phyloP scores from a whole-genome alignment of 202 grass and related monocot genomes.

The Zizania palustris region DNA sequence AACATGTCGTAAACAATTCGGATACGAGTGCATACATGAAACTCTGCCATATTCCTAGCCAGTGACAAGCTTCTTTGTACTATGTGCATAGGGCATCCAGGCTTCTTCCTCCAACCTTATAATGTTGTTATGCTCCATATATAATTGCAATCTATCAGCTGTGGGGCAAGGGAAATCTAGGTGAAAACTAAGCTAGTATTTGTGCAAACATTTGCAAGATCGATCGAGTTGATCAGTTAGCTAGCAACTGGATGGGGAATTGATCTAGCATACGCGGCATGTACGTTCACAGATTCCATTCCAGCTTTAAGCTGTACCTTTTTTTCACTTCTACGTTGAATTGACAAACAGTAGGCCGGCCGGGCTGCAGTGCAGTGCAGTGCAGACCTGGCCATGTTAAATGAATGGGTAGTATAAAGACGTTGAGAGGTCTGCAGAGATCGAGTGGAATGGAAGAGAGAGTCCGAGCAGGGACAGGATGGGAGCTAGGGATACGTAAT shows the following conservation, averaged over 20 bases:
- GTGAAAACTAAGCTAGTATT: too few species aligned
- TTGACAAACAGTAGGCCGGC: slow-evolving; percentile 16
- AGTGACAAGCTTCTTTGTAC: too few species aligned
- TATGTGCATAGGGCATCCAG: too few species aligned
- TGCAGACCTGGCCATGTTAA: slow-evolving; percentile 38
- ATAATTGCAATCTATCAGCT: too few species aligned
- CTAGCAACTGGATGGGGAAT: background rate
- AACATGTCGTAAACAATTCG: too few species aligned
- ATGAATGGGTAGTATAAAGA: slow-evolving; percentile 30
- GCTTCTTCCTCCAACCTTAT: too few species aligned
- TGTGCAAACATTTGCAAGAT: background rate
- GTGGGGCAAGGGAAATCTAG: too few species aligned
- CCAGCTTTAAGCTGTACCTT: slow-evolving; percentile 8
- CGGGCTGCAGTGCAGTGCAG: background rate
- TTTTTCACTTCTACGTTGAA: slow-evolving; percentile 20
- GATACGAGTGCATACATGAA: too few species aligned
- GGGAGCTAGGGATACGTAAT: slow-evolving; percentile 35
- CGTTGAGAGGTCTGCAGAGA: background rate
- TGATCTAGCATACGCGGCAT: background rate
- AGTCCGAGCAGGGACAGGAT: slow-evolving; percentile 31
- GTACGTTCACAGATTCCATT: slow-evolving; percentile 15
- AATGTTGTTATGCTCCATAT: too few species aligned
- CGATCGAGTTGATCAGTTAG: background rate
- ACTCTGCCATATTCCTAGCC: too few species aligned
- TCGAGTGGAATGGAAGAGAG: slow-evolving; percentile 35